These are phyloP conservation scores for Dovyalis caffra DNA, from an alignment of 345 rosid genomes.

Conservation along the genomic window DNA sequence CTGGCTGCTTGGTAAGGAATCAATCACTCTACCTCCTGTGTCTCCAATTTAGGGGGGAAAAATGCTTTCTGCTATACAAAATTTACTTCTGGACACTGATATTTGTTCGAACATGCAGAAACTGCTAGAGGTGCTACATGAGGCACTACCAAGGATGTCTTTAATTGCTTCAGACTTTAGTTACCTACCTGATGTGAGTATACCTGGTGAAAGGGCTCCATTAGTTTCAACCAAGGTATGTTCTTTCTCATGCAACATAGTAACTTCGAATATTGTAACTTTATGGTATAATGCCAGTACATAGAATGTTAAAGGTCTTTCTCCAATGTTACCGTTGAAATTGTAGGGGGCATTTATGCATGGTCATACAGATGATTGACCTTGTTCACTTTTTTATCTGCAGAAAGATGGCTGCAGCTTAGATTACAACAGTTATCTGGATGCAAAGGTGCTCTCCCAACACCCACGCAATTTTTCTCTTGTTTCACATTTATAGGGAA, in stretches of 20 bases:
- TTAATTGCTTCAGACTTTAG: slow-evolving; percentile 91
- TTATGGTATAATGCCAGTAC: neutral
- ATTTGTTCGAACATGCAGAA: slow-evolving; percentile 50
- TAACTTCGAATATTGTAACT: neutral
- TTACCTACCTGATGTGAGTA: slow-evolving; percentile 89
- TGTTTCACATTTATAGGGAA: neutral
- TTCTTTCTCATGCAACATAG: neutral
- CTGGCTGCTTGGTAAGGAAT: slow-evolving; percentile 84
- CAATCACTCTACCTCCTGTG: neutral
- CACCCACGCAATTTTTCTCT: neutral
- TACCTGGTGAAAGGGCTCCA: slow-evolving; percentile 95
- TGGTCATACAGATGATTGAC: slow-evolving; percentile 7
- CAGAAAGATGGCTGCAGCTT: slow-evolving; percentile 88
- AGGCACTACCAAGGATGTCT: slow-evolving; percentile 91
- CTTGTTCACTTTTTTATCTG: slow-evolving; percentile 29
- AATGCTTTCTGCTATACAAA: neutral
- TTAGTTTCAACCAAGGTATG: slow-evolving; percentile 87
- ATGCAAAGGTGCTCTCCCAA: slow-evolving; percentile 71
- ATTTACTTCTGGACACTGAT: slow-evolving; percentile 3
- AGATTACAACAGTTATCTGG: slow-evolving; percentile 80
- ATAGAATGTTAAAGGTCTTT: neutral
- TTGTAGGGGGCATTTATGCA: neutral
- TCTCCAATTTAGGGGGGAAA: too few relatives aligned
- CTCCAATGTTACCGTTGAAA: neutral
- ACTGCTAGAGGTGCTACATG: slow-evolving; percentile 76